Evolutionary conservation across 805 yeast species (phyloP).

Genomic region (Candida golubevii): DNA sequence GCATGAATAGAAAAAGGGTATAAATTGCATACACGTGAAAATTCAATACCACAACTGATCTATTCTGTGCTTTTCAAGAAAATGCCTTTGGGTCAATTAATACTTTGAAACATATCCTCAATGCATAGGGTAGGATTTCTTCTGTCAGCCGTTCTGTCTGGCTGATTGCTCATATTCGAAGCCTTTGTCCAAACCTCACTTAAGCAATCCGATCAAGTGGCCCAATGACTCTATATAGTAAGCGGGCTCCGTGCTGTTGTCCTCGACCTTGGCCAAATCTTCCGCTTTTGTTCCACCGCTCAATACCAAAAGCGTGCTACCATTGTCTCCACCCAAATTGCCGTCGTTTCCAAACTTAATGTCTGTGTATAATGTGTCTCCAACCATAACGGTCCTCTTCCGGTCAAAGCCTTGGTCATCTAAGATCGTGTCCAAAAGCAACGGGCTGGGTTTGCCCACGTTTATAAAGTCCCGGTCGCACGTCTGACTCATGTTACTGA

Average conservation of each 20-base stretch:
- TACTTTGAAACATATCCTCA: too few relatives aligned
- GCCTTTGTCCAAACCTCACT: background rate
- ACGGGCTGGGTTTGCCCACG: slow-evolving; percentile 37
- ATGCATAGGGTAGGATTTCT: too few relatives aligned
- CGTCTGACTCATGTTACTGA: slow-evolving; percentile 34
- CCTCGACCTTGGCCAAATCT: slow-evolving; percentile 21
- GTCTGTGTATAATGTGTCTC: slow-evolving; percentile 41
- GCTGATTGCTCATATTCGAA: too few relatives aligned
- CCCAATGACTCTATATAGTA: slow-evolving; percentile 33
- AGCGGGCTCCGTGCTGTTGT: slow-evolving; percentile 22
- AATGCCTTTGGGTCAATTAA: too few relatives aligned
- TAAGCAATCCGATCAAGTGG: slow-evolving; percentile 17
- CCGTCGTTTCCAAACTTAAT: slow-evolving; percentile 43
- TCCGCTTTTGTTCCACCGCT: slow-evolving; percentile 31
- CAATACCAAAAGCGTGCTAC: slow-evolving; percentile 32
- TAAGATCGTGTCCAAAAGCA: slow-evolving; percentile 28
- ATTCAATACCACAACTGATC: too few relatives aligned
- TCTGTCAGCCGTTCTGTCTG: too few relatives aligned
- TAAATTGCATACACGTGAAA: too few relatives aligned
- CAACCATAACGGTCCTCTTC: slow-evolving; percentile 34
- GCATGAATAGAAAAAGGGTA: too few relatives aligned
- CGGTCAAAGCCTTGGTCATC: slow-evolving; percentile 24
- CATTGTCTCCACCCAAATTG: slow-evolving; percentile 25
- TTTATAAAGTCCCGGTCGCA: slow-evolving; percentile 29
- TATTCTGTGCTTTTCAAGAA: too few relatives aligned